Evolutionary conservation across 2,329 filamentous ascomycete species (phyloP).

Genomic region (Colletotrichum coccodes): DNA sequence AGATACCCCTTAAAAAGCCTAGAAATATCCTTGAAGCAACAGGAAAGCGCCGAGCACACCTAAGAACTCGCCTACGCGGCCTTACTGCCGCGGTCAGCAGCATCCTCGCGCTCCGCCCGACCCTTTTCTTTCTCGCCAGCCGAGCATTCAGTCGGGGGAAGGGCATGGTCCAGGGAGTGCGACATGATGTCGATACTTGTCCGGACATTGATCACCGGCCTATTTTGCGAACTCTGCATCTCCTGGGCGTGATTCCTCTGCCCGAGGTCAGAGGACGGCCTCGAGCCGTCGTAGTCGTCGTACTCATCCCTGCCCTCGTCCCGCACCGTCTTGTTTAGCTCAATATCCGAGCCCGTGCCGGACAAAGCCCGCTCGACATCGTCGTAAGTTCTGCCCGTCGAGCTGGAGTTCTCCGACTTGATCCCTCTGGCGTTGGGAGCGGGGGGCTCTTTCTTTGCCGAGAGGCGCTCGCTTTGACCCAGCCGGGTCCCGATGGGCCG

Average conservation of each 20-base stretch:
- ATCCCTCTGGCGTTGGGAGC: neutral
- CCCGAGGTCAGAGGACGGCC: constrained; percentile 25
- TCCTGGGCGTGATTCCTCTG: constrained; percentile 9
- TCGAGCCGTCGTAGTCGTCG: constrained; percentile 14
- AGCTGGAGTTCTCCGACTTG: constrained; percentile 1
- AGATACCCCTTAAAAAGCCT: neutral
- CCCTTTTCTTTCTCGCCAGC: neutral
- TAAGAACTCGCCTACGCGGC: neutral
- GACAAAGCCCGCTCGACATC: constrained; percentile 22
- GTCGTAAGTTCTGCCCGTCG: constrained; percentile 15
- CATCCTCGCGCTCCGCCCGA: neutral
- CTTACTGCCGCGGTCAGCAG: neutral
- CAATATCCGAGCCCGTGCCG: constrained; percentile 23
- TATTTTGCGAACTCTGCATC: neutral
- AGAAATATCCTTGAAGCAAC: neutral
- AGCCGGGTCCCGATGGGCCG: constrained; percentile 9
- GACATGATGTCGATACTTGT: constrained; percentile 29
- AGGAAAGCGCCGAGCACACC: neutral
- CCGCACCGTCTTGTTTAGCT: constrained; percentile 25
- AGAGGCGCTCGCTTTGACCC: neutral
- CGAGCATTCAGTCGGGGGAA: constrained; percentile 9
- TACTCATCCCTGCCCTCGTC: neutral
- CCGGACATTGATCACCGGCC: constrained; percentile 28
- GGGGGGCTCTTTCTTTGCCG: neutral
- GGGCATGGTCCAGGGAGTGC: neutral